These are phyloP conservation scores for Cyclotella kingstonii DNA, from an alignment of 108 stramenopile genomes.

Conservation along the genomic window DNA sequence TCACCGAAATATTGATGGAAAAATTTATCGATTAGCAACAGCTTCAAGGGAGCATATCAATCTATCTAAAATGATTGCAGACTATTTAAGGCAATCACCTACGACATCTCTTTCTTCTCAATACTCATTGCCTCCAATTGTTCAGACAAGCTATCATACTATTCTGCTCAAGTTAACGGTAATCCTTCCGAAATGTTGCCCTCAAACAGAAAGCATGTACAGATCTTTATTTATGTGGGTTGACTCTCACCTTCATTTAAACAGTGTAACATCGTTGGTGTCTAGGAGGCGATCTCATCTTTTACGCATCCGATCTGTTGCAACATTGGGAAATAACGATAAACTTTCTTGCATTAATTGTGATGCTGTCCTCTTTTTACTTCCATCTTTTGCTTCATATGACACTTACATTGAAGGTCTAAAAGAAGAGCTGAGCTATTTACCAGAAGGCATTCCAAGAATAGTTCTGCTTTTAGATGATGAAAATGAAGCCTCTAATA, in stretches of 20 bases:
- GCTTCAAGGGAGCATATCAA: constrained; percentile 19
- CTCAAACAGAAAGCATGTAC: constrained; percentile 7
- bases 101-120: background rate
- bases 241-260: constrained; percentile 24
- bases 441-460: constrained; percentile 19
- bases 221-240: constrained; percentile 39
- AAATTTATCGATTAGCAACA: constrained; percentile 43
- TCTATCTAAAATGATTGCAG: constrained; percentile 21
- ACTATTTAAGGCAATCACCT: constrained; percentile 1
- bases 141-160: constrained; percentile 14
- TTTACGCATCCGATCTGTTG: constrained; percentile 23
- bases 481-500: constrained; percentile 1
- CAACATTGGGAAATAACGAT: constrained; percentile 41
- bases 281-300: constrained; percentile 9
- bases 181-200: constrained; percentile 15
- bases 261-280: constrained; percentile 3
- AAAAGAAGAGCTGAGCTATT: constrained; percentile 6
- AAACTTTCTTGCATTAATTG: constrained; percentile 19
- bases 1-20: constrained; percentile 9
- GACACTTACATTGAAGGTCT: constrained; percentile 11
- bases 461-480: constrained; percentile 27
- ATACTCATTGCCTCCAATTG: background rate
- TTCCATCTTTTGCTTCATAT: constrained; percentile 13
- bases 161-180: constrained; percentile 39
- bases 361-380: constrained; percentile 33